phyloP scores from a whole-genome alignment of 2,329 filamentous ascomycete species.

The Hawksworthiomyces lignivorus region DNA sequence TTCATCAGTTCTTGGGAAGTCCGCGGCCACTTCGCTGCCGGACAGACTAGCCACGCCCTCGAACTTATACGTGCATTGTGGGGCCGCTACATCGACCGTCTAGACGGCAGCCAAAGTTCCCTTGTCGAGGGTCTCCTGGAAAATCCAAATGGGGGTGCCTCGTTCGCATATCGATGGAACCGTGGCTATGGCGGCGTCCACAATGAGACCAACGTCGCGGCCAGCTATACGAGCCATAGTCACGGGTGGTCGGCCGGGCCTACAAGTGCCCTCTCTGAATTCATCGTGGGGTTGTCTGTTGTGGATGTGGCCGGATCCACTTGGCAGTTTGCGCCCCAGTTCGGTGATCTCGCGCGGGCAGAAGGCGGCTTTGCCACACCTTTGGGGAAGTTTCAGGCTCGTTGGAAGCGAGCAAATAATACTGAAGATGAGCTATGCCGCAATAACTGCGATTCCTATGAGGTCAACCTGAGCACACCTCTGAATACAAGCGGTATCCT shows the following conservation, averaged over 20 bases:
- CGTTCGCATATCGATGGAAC: conserved; percentile 47
- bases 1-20: conserved; percentile 54
- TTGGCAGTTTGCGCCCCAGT: conserved; percentile 15
- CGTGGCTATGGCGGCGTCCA: conserved; percentile 46
- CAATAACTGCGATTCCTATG: too few species aligned
- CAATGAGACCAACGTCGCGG: conserved; percentile 5
- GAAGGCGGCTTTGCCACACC: conserved; percentile 13
- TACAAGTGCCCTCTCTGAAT: conserved; percentile 36
- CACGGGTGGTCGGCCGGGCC: conserved; percentile 44
- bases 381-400: conserved; percentile 6
- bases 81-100: conserved; percentile 53
- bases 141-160: conserved; percentile 31
- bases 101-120: conserved; percentile 50
- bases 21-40: conserved; percentile 44
- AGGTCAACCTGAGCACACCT: too few species aligned
- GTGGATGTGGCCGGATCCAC: conserved; percentile 4
- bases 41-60: conserved; percentile 41
- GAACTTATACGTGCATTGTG: conserved; percentile 48
- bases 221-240: conserved; percentile 37
- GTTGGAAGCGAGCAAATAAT: too few species aligned
- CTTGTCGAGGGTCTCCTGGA: conserved; percentile 51
- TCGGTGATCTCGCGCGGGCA: conserved; percentile 8
- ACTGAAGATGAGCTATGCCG: too few species aligned
- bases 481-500: too few species aligned
- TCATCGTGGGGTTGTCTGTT: conserved; percentile 34